Base-by-base conservation (phyloP, 1,139 yeast species). In the Geotrichum citri-aurantii region DNA sequence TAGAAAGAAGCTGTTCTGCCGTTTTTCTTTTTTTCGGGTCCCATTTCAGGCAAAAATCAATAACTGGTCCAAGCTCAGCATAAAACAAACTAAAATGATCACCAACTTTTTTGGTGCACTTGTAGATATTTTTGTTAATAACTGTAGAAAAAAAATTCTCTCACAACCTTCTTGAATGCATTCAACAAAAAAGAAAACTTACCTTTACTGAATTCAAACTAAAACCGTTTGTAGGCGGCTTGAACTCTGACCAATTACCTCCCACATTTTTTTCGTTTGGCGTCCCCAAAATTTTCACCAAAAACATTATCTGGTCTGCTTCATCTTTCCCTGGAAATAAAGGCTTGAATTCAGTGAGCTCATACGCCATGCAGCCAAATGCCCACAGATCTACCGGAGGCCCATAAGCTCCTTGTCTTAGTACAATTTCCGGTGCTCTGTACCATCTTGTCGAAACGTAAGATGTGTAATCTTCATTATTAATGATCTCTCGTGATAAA, bases 361-460 rank as follows among this genome's bases (percentile, higher is more conserved):
- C 99, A 6, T 83, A 83, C 0, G 93, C 92, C 53, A 93, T 89
- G 31, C 86, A 80, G 1, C 96, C 97, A 75, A 90, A 88, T 0
- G 98, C 96, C 98, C 98, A 93, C 48, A 92, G 81, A 75, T 93
- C 99, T 49, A 90, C 82, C 0, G 96, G 91, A 56, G 77, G 80
- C 0, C 93, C 82, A 70, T 93, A 90, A 65, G 73, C 74, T 8
- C 79, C 79, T 63, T 82, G 81, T 62, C 93, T 79, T 59, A 93
- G 76, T 50, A 93, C 77, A 50, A 93, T 86, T 72, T 93, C 99
- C 0, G 99, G 99, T 0, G 97, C 85, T 62, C 99, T 78, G 71
- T 93, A 93, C 98, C 98, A 93, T 66, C 99, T 80, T 0, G 98
- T 93, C 0, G 97, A 88, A 7, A 93, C 95, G 67, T 93, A 93